These are phyloP conservation scores for Nepenthes alata DNA, from an alignment of 179 eudicot genomes.

Conservation along the genomic window DNA sequence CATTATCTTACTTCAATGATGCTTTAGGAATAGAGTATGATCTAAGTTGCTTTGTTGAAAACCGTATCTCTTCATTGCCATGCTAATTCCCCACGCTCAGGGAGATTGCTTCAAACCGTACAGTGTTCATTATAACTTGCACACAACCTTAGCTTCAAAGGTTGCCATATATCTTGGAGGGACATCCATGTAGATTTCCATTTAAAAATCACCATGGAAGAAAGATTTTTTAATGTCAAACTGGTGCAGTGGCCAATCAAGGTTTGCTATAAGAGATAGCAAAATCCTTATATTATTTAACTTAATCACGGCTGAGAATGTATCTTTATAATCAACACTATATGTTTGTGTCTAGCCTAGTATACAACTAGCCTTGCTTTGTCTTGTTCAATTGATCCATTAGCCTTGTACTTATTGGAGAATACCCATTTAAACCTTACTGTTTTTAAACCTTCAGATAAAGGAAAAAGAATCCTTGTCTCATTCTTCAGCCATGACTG, in stretches of 20 bases:
- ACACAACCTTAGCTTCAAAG: background rate
- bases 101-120: background rate
- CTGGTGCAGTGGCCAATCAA: slow-evolving; percentile 6
- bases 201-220: no score
- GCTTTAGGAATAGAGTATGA: background rate
- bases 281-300: slow-evolving; percentile 5
- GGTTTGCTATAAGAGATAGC: background rate
- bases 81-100: background rate
- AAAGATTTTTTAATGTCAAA: slow-evolving; percentile 4
- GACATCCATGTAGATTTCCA: no score
- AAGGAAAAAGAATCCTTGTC: slow-evolving; percentile 1
- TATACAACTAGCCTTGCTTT: background rate
- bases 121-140: background rate
- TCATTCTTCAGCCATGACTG: background rate
- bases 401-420: slow-evolving; percentile 6
- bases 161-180: background rate
- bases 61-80: slow-evolving; percentile 7
- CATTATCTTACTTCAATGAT: background rate
- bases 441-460: background rate
- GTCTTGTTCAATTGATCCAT: background rate
- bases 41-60: slow-evolving; percentile 7
- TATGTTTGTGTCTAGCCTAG: slow-evolving; percentile 2
- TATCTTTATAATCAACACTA: slow-evolving; percentile 7
- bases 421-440: slow-evolving; percentile 7
- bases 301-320: slow-evolving; percentile 5